A percentile compares a stretch with the other conserved stretches of the same genome.
Evolutionary conservation across 2,329 filamentous ascomycete genomes (phyloP).

Genomic region (Fusarium setosum): DNA sequence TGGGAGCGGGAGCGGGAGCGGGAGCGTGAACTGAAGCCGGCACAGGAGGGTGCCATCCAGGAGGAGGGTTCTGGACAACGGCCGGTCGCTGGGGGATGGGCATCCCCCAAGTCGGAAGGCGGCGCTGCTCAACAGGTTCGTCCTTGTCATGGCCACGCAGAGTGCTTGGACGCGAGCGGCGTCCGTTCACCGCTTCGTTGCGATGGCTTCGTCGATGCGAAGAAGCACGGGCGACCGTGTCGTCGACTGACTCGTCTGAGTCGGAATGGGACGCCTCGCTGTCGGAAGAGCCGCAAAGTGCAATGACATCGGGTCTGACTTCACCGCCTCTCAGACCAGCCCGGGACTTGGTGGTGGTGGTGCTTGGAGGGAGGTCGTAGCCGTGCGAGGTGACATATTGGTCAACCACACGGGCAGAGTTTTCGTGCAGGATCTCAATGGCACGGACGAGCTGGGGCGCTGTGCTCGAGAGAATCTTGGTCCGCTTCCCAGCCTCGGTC

Average conservation of each 20-base stretch:
- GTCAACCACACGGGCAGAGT: conserved; percentile 52
- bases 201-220: conserved; percentile 21
- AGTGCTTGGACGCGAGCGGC: conserved; percentile 12
- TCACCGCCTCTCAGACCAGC: conserved; percentile 21
- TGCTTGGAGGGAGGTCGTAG: conserved; percentile 40
- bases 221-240: conserved; percentile 6
- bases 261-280: conserved; percentile 36
- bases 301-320: conserved; percentile 33
- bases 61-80: conserved; percentile 11
- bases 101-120: conserved; percentile 20
- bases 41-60: conserved; percentile 15
- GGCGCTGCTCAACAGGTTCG: conserved; percentile 8
- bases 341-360: conserved; percentile 7
- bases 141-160: conserved; percentile 18
- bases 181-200: conserved; percentile 20
- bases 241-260: conserved; percentile 34
- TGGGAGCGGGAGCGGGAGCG: background rate
- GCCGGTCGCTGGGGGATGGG: conserved; percentile 13
- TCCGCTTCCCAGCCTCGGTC: conserved; percentile 39
- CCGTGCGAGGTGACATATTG: conserved; percentile 47
- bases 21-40: background rate
- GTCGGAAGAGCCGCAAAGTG: conserved; percentile 33
- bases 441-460: conserved; percentile 46
- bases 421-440: conserved; percentile 51
- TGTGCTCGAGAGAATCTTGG: conserved; percentile 47